phyloP scores from a whole-genome alignment of 179 eudicot species.

The Beta corolliflora region DNA sequence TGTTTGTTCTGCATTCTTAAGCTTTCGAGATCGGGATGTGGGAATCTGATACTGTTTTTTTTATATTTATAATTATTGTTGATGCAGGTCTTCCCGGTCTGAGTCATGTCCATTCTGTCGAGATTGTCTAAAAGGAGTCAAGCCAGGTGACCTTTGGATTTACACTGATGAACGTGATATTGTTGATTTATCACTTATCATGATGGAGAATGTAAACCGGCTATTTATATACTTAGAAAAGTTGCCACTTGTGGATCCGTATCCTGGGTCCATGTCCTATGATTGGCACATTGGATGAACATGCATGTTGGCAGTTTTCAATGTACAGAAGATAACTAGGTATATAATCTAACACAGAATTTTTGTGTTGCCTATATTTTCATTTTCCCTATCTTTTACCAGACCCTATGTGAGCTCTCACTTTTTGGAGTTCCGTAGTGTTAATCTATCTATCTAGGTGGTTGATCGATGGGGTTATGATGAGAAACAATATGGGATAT shows the following conservation, averaged over 20 bases:
- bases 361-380: background rate
- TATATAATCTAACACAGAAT: constrained; percentile 9
- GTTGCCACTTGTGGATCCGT: constrained; percentile 33
- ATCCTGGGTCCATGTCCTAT: constrained; percentile 20
- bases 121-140: constrained; percentile 26
- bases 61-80: background rate
- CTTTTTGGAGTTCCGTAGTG: background rate
- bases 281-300: constrained; percentile 26
- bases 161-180: constrained; percentile 31
- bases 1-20: background rate
- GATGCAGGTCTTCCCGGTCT: constrained; percentile 31
- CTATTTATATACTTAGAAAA: constrained; percentile 29
- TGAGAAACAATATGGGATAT: background rate
- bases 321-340: constrained; percentile 26
- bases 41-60: constrained; percentile 2
- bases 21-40: background rate
- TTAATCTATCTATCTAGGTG: background rate
- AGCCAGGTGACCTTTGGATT: constrained; percentile 38
- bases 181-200: constrained; percentile 32
- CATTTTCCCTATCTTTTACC: background rate
- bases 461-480: background rate
- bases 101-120: constrained; percentile 39
- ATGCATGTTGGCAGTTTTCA: background rate
- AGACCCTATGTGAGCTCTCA: background rate
- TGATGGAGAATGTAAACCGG: constrained; percentile 30